Evolutionary conservation across 805 yeast species (phyloP).

Genomic region (Ogataea pini): DNA sequence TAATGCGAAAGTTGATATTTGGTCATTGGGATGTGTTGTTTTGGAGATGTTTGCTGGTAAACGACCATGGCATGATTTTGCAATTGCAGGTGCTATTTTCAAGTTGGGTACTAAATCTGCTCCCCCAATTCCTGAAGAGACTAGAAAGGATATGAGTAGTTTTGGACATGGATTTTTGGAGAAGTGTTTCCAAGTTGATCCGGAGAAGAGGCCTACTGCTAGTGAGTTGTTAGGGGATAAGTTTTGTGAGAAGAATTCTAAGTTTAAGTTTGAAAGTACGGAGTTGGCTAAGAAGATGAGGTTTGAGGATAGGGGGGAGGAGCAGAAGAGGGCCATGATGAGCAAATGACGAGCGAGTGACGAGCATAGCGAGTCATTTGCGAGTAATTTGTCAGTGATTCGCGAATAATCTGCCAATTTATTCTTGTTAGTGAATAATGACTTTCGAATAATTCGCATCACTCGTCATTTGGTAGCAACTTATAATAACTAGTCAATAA

Average conservation of each 20-base stretch:
- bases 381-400: too few species aligned
- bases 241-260: constrained; percentile 29
- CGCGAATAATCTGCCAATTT: too few species aligned
- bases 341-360: background rate
- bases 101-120: constrained; percentile 84
- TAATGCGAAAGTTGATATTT: constrained; percentile 95
- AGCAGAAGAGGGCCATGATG: constrained; percentile 30
- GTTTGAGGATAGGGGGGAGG: constrained; percentile 30
- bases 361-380: too few species aligned
- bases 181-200: constrained; percentile 73
- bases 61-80: constrained; percentile 96
- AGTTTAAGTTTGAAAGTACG: constrained; percentile 34
- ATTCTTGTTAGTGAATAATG: too few species aligned
- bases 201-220: constrained; percentile 90
- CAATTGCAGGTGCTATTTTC: constrained; percentile 92
- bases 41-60: constrained; percentile 97
- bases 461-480: too few species aligned
- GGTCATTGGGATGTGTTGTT: constrained; percentile 98
- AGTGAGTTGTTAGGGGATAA: constrained; percentile 54
- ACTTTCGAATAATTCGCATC: too few species aligned
- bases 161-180: constrained; percentile 73
- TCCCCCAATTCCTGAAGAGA: constrained; percentile 96
- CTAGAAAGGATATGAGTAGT: constrained; percentile 58
- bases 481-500: too few species aligned
- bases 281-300: constrained; percentile 34